These are phyloP conservation scores for Cryptococcus neoformans DNA, from an alignment of 1,284 basidiomycete species.

Conservation along the genomic window DNA sequence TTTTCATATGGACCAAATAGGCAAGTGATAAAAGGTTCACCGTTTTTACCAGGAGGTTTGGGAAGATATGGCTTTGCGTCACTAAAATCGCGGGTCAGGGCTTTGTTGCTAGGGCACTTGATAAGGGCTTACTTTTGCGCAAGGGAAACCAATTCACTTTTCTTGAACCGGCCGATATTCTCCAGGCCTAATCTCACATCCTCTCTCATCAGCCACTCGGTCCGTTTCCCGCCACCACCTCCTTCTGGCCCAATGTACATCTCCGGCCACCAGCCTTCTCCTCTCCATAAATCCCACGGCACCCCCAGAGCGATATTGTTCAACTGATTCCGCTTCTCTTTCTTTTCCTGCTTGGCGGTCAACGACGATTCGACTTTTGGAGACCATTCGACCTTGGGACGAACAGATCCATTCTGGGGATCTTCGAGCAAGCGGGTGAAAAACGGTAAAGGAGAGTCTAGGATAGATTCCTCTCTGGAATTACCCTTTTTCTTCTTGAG, in stretches of 20 bases:
- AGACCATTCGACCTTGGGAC: slow-evolving; percentile 4
- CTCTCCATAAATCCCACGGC: slow-evolving; percentile 44
- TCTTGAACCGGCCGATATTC: slow-evolving; percentile 22
- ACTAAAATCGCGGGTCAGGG: slow-evolving; percentile 12
- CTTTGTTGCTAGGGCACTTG: neutral
- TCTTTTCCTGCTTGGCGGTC: slow-evolving; percentile 1
- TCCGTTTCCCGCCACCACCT: slow-evolving; percentile 4
- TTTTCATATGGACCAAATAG: slow-evolving; percentile 10
- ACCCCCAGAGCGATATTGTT: slow-evolving; percentile 8
- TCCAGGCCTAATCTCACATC: slow-evolving; percentile 37
- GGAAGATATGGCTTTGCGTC: slow-evolving; percentile 29
- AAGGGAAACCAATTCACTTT: slow-evolving; percentile 20
- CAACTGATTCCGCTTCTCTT: slow-evolving; percentile 2
- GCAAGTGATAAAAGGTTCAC: neutral
- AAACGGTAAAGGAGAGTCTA: slow-evolving; percentile 20
- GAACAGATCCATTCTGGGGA: slow-evolving; percentile 5
- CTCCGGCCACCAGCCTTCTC: slow-evolving; percentile 47
- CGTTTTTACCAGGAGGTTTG: neutral
- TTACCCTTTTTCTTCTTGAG: neutral
- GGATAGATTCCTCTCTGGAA: neutral
- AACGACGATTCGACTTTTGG: slow-evolving; percentile 3
- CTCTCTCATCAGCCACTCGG: slow-evolving; percentile 28
- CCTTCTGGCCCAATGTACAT: slow-evolving; percentile 19
- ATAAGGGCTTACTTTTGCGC: slow-evolving; percentile 16
- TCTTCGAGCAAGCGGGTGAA: slow-evolving; percentile 15